These are phyloP conservation scores for Venturia aucupariae DNA, from an alignment of 2,329 filamentous ascomycete genomes.

Conservation along the genomic window DNA sequence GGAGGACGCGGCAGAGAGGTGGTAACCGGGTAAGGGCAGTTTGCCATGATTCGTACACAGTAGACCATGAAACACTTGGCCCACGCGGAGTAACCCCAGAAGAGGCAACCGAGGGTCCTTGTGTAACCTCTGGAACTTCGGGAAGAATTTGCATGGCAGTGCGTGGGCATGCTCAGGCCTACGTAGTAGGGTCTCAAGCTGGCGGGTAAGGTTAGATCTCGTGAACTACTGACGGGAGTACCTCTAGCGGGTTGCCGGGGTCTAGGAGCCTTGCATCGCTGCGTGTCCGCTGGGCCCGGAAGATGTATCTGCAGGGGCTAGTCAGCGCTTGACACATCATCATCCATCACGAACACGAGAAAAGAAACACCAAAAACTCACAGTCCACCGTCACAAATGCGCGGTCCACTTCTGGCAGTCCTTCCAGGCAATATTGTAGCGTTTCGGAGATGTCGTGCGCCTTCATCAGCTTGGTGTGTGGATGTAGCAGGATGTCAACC, in stretches of 20 bases:
- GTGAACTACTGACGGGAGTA: too few species aligned
- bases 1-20: background rate
- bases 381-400: constrained; percentile 44
- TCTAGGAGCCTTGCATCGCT: constrained; percentile 4
- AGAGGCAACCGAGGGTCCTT: background rate
- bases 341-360: background rate
- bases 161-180: background rate
- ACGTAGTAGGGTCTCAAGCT: too few species aligned
- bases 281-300: constrained; percentile 13
- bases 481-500: constrained; percentile 49
- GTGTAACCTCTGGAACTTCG: background rate
- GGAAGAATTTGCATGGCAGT: background rate
- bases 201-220: too few species aligned
- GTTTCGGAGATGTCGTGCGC: constrained; percentile 55
- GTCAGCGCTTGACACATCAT: constrained; percentile 2
- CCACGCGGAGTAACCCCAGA: background rate
- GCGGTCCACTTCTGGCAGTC: constrained; percentile 42
- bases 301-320: constrained; percentile 3
- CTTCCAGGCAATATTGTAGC: constrained; percentile 53
- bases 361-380: background rate
- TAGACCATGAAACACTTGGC: background rate
- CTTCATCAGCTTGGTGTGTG: constrained; percentile 41
- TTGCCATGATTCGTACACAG: background rate
- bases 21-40: background rate
- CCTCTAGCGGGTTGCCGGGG: background rate